Evolutionary conservation across 345 rosid genomes (phyloP).

Genomic region (Citrus sinensis): DNA sequence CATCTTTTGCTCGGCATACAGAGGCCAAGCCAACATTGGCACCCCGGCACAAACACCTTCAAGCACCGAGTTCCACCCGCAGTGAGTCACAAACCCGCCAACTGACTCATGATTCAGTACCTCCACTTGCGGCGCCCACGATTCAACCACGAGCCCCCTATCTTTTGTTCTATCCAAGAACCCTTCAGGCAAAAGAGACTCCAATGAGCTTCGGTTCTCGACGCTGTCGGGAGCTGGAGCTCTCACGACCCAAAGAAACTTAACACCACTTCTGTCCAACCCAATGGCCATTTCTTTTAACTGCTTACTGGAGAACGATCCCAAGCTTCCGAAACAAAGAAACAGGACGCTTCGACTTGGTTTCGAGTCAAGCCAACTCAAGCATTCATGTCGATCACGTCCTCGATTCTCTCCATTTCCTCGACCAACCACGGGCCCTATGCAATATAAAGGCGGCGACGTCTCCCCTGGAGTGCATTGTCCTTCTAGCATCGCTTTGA

Average conservation of each 20-base stretch:
- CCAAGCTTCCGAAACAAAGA: conserved; percentile 42
- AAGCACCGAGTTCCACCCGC: conserved; percentile 37
- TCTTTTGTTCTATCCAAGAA: conserved; percentile 33
- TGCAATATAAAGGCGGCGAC: conserved; percentile 30
- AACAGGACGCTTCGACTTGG: conserved; percentile 33
- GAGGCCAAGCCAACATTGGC: conserved; percentile 51
- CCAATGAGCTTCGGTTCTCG: background rate
- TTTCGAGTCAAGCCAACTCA: conserved; percentile 37
- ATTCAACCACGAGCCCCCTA: conserved; percentile 20
- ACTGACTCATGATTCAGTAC: conserved; percentile 27
- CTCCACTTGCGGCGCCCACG: conserved; percentile 32
- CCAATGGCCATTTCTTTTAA: conserved; percentile 40
- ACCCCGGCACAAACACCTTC: conserved; percentile 39
- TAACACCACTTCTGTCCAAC: conserved; percentile 31
- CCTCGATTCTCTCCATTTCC: background rate
- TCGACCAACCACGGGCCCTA: conserved; percentile 26
- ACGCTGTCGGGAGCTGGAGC: conserved; percentile 15
- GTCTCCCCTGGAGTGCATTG: conserved; percentile 16
- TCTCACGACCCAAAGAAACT: conserved; percentile 48
- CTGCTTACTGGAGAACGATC: conserved; percentile 27
- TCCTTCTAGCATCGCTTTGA: conserved; percentile 27
- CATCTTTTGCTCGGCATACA: conserved; percentile 38
- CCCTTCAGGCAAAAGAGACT: conserved; percentile 30
- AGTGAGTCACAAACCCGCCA: conserved; percentile 36
- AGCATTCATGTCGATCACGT: conserved; percentile 11